These are phyloP conservation scores for Coemansia sp. DNA, from an alignment of 192 early-diverging fungal species.

Conservation along the genomic window DNA sequence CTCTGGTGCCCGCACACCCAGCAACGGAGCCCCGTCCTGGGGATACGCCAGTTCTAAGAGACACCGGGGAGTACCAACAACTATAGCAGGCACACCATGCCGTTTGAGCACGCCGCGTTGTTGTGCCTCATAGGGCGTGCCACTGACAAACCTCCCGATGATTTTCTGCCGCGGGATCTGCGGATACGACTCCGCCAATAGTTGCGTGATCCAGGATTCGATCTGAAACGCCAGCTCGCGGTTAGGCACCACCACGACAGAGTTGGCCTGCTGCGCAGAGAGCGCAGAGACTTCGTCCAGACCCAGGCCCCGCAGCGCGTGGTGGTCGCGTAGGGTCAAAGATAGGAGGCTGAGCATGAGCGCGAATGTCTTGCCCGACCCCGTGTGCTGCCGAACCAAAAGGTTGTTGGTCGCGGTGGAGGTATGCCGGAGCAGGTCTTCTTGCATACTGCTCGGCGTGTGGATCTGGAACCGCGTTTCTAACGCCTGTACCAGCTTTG, in stretches of 20 bases:
- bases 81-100: slow-evolving; percentile 37
- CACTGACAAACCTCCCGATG: slow-evolving; percentile 40
- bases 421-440: background rate
- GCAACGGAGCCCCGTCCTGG: background rate
- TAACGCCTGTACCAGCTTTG: background rate
- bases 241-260: slow-evolving; percentile 40
- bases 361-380: slow-evolving; percentile 38
- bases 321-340: slow-evolving; percentile 17
- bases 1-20: background rate
- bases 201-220: slow-evolving; percentile 17
- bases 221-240: slow-evolving; percentile 50
- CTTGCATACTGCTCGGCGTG: slow-evolving; percentile 20
- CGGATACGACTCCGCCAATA: slow-evolving; percentile 26
- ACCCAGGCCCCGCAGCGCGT: background rate
- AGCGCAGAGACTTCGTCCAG: background rate
- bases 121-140: slow-evolving; percentile 14
- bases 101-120: slow-evolving; percentile 20
- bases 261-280: background rate
- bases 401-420: background rate
- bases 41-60: slow-evolving; percentile 17
- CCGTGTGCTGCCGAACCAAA: slow-evolving; percentile 32
- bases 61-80: slow-evolving; percentile 27
- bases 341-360: slow-evolving; percentile 17
- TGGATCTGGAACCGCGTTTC: background rate
- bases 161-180: background rate